A percentile compares a stretch with the other conserved stretches of the same genome.
Conservation (phyloP, 2,329 filamentous ascomycete species). For the Ascochyta rabiei region DNA sequence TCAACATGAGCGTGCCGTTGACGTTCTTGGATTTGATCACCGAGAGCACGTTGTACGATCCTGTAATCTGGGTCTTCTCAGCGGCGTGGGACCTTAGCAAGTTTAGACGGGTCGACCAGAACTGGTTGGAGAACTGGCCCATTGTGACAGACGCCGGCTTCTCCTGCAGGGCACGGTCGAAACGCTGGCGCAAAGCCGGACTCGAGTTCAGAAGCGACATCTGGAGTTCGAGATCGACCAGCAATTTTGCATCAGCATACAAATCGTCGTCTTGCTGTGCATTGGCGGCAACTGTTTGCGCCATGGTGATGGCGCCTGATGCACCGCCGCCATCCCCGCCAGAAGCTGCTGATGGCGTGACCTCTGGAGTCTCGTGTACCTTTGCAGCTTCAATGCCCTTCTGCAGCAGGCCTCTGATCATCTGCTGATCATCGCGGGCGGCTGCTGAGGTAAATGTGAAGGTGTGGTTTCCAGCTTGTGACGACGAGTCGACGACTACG, state of each 20-base stretch:
- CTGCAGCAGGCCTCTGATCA: constrained; percentile 81
- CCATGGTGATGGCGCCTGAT: constrained; percentile 78
- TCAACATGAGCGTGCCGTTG: constrained; percentile 72
- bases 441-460: constrained; percentile 87
- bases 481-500: constrained; percentile 70
- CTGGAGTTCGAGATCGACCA: constrained; percentile 80
- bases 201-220: constrained; percentile 87
- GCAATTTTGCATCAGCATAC: constrained; percentile 82
- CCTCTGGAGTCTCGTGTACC: constrained; percentile 47
- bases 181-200: constrained; percentile 76
- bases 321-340: constrained; percentile 24
- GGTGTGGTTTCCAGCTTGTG: constrained; percentile 73
- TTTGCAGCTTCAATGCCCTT: constrained; percentile 75
- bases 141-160: constrained; percentile 85
- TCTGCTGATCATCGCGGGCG: constrained; percentile 82
- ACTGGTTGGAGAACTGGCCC: constrained; percentile 84
- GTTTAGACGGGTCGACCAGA: constrained; percentile 90
- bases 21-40: constrained; percentile 82
- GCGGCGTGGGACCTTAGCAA: constrained; percentile 89
- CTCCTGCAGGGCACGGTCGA: constrained; percentile 80
- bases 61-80: constrained; percentile 82
- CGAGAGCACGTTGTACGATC: constrained; percentile 91
- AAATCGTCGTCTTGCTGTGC: constrained; percentile 63
- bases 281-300: constrained; percentile 63
- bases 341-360: constrained; percentile 37